Evolutionary conservation across 75 land plant genomes (phyloP).

Genomic region (Selaginella tamariscina): DNA sequence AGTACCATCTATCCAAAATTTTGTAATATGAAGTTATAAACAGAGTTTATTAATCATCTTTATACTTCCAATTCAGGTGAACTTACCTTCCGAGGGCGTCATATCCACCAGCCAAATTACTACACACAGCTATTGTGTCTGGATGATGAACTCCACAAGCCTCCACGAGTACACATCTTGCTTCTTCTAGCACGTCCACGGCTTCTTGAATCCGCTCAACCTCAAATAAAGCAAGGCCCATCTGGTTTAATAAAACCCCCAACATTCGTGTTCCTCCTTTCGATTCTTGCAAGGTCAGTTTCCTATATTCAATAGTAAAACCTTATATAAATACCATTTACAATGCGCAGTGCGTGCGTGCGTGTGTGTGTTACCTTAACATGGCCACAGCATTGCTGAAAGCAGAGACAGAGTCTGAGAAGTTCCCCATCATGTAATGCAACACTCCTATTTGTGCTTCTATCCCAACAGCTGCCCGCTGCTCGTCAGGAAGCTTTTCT

Average conservation of each 20-base stretch:
- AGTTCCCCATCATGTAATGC: slow-evolving; percentile 5
- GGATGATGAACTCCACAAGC: slow-evolving; percentile 66
- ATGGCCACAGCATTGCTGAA: slow-evolving; percentile 26
- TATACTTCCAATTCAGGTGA: too few species aligned
- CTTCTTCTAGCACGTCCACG: slow-evolving; percentile 59
- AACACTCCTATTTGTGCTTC: slow-evolving; percentile 10
- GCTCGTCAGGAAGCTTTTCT: not conserved
- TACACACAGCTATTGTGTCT: slow-evolving; percentile 72
- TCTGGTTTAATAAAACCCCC: slow-evolving; percentile 71
- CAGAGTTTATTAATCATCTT: too few species aligned
- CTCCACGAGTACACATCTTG: slow-evolving; percentile 49
- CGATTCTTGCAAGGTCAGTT: slow-evolving; percentile 45
- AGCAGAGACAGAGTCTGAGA: not conserved
- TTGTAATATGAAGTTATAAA: too few species aligned
- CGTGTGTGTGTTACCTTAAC: not conserved
- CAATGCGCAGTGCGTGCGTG: too few species aligned
- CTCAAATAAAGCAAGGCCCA: slow-evolving; percentile 75
- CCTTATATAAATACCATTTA: too few species aligned
- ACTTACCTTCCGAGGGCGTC: slow-evolving; percentile 91
- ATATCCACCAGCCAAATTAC: slow-evolving; percentile 79
- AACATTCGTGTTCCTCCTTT: slow-evolving; percentile 50
- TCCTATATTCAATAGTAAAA: too few species aligned
- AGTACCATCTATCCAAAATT: too few species aligned
- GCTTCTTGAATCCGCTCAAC: slow-evolving; percentile 51
- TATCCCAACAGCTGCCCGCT: not conserved